Evolutionary conservation across 2,329 filamentous ascomycete genomes (phyloP).

Genomic region (Alternaria postmessia): DNA sequence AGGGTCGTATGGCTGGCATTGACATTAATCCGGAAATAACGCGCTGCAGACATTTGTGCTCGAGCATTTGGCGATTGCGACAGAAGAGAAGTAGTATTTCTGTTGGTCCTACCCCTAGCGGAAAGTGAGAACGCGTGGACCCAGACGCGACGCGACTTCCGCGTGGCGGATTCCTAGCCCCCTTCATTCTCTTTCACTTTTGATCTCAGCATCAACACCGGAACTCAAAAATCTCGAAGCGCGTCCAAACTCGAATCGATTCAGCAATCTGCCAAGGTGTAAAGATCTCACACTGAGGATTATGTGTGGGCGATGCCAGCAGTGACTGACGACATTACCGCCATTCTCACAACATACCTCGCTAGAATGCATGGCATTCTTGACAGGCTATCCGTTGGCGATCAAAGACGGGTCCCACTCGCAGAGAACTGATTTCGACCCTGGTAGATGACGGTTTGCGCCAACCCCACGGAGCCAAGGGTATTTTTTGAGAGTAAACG

Average conservation of each 20-base stretch:
- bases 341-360: conserved; percentile 5
- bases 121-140: background rate
- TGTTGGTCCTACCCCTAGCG: background rate
- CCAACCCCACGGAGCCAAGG: background rate
- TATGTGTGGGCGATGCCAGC: background rate
- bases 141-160: background rate
- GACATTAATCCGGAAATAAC: background rate
- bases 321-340: conserved; percentile 9
- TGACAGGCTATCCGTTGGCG: background rate
- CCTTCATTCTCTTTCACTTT: background rate
- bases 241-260: background rate
- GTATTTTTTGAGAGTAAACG: background rate
- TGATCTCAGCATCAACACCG: background rate
- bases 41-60: too few species aligned
- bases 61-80: background rate
- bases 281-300: background rate
- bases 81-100: background rate
- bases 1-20: background rate
- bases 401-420: background rate
- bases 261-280: background rate
- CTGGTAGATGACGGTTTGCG: background rate
- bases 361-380: background rate
- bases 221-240: background rate
- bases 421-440: background rate
- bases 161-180: background rate